Conservation (phyloP, 208 protist genomes). For the Leishmania major region DNA sequence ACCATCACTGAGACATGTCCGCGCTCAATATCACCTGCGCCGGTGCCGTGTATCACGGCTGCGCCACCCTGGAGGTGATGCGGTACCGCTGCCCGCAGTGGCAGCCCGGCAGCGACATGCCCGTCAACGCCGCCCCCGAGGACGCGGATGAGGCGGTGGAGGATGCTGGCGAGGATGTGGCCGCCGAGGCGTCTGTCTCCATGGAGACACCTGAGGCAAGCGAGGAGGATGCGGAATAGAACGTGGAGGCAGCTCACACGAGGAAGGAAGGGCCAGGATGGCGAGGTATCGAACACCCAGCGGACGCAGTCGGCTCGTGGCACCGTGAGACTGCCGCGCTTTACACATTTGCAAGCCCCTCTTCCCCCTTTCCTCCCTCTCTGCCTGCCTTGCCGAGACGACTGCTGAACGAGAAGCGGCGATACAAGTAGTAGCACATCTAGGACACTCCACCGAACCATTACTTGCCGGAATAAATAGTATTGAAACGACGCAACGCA, state of each 20-base stretch:
- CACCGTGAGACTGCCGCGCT: not conserved
- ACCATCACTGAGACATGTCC: slow-evolving; percentile 43
- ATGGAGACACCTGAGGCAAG: slow-evolving; percentile 13
- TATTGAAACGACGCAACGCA: not conserved
- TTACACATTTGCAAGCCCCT: not conserved
- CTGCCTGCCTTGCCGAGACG: not conserved
- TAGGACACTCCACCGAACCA: not conserved
- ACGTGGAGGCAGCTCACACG: not conserved
- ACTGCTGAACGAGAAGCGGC: not conserved
- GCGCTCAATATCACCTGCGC: slow-evolving; percentile 76
- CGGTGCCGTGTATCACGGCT: slow-evolving; percentile 62
- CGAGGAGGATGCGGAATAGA: slow-evolving; percentile 23
- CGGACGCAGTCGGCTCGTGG: not conserved
- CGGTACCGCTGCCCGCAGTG: slow-evolving; percentile 72
- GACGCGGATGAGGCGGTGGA: slow-evolving; percentile 32
- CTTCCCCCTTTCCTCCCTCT: not conserved
- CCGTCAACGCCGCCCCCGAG: slow-evolving; percentile 38
- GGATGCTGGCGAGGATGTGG: slow-evolving; percentile 17
- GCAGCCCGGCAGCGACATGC: slow-evolving; percentile 56
- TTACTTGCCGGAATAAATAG: not conserved
- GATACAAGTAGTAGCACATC: not conserved
- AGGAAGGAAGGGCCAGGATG: not conserved
- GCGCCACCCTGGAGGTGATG: slow-evolving; percentile 69
- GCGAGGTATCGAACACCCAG: not conserved
- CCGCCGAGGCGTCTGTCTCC: not conserved